Base-by-base conservation (phyloP, 2,329 filamentous ascomycete species). In the Malbranchea cinnamomea region DNA sequence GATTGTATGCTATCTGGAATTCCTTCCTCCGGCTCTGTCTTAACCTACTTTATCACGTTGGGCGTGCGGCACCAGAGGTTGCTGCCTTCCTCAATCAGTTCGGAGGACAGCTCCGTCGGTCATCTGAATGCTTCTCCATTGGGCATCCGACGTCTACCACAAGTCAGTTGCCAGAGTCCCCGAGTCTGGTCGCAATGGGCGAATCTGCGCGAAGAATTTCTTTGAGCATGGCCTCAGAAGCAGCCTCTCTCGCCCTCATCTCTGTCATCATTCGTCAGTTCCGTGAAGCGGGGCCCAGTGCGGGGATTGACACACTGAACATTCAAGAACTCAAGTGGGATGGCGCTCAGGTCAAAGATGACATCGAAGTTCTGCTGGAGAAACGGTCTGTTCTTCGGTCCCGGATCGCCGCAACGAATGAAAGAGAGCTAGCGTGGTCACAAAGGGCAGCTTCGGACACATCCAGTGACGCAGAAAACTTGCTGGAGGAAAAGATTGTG, bases 11-110 rank as follows among this genome's bases (percentile, higher is more conserved):
- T 30, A 85, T 95, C 45, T 98, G 89, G 89, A 73, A 74, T 12
- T 78, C 81, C 41, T 69, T 95, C 34, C 63, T 98, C 3, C 89
- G 89, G 0, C 61, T 98, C 11, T 77, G 87, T 36, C 67, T 98
- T 25, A 95, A 95, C 51, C 65, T 98, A 16, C 68, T 98, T 12
- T 73, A 78, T 35, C 74, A 80, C 7, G 72, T 98, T 11, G 83
- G 84, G 7, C 68, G 74, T 1, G 78, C 81, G 2, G 85, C 84
- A 0, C 72, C 77, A 0, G 89, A 98, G 52, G 72, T 95, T 4
- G 71, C 79, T 0, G 75, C 76, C 34, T 91, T 95, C 48, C 65
- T 98, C 16, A 92, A 91, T 47, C 78, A 84, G 49, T 98, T 93
- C 52, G 77, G 81, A 7, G 68, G 74, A 26, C 74, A 95, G 35